Conservation (phyloP, 1,284 basidiomycete species). For the Tremellales sp. region DNA sequence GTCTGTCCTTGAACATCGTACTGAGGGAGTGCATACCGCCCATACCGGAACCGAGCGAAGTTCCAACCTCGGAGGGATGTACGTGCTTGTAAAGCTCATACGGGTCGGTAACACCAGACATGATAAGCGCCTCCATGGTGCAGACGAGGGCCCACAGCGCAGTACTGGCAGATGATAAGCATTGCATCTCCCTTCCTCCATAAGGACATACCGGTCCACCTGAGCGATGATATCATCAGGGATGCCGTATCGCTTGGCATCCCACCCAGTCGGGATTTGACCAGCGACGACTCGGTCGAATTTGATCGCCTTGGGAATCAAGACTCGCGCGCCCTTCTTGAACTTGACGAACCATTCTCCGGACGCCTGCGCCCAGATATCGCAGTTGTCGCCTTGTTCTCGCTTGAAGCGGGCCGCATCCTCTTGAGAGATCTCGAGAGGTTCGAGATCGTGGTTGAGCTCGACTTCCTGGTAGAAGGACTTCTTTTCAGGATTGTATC, state of each 20-base stretch:
- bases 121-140: slow-evolving; percentile 91
- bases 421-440: slow-evolving; percentile 83
- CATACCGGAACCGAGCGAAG: slow-evolving; percentile 92
- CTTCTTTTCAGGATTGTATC: slow-evolving; percentile 97
- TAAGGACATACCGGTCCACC: slow-evolving; percentile 63
- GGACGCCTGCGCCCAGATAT: slow-evolving; percentile 84
- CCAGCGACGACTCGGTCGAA: slow-evolving; percentile 94
- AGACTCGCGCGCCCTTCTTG: slow-evolving; percentile 94
- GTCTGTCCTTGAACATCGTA: slow-evolving; percentile 98
- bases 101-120: slow-evolving; percentile 95
- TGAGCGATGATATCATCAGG: slow-evolving; percentile 96
- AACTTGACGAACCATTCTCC: slow-evolving; percentile 97
- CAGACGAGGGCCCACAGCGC: slow-evolving; percentile 95
- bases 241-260: slow-evolving; percentile 92
- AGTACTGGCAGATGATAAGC: slow-evolving; percentile 46
- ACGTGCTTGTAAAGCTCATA: slow-evolving; percentile 96
- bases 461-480: slow-evolving; percentile 96
- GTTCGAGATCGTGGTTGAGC: slow-evolving; percentile 92
- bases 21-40: slow-evolving; percentile 84
- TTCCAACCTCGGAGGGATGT: slow-evolving; percentile 93
- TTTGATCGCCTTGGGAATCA: slow-evolving; percentile 90
- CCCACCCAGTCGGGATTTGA: slow-evolving; percentile 96
- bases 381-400: slow-evolving; percentile 94
- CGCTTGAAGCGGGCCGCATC: slow-evolving; percentile 95
- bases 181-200: neutral